Percentiles rank a stretch among this genome's conserved stretches.
phyloP scores from a whole-genome alignment of 148 eudicot species.

The Persicaria tinctoria region DNA sequence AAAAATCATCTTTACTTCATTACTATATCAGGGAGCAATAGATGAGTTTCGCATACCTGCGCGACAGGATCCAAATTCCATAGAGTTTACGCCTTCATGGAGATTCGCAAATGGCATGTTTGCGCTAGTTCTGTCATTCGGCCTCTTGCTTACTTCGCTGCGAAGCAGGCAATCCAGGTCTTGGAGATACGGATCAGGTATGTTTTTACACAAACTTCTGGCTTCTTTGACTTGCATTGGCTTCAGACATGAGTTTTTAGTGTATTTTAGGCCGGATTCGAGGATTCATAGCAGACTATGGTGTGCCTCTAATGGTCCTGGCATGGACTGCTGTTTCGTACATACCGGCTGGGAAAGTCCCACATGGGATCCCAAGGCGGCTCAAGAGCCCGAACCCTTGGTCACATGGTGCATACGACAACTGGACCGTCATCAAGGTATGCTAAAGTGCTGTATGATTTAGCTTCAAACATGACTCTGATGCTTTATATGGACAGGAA shows the following conservation, averaged over 20 bases:
- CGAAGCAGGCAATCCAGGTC: constrained; percentile 80
- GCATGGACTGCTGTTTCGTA: constrained; percentile 76
- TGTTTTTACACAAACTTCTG: constrained; percentile 1
- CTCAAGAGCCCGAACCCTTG: constrained; percentile 88
- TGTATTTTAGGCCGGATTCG: constrained; percentile 51
- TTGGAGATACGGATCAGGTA: constrained; percentile 84
- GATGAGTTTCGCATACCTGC: constrained; percentile 65
- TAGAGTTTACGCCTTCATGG: constrained; percentile 61
- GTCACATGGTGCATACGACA: constrained; percentile 81
- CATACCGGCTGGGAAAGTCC: constrained; percentile 57
- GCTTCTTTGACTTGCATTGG: background rate
- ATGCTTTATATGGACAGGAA: constrained; percentile 18
- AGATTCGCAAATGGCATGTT: constrained; percentile 92
- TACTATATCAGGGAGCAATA: constrained; percentile 46
- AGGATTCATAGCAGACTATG: constrained; percentile 77
- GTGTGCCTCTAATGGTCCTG: constrained; percentile 81
- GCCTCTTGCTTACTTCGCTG: constrained; percentile 64
- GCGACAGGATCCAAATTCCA: constrained; percentile 35
- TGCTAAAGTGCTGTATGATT: background rate
- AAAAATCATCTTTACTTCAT: background rate
- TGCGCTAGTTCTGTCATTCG: constrained; percentile 78
- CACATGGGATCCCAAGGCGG: constrained; percentile 79
- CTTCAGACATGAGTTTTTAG: background rate
- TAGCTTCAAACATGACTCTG: background rate
- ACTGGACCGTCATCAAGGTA: constrained; percentile 82